Base-by-base conservation (phyloP, 2,329 filamentous ascomycete species). In the Hymenoscyphus linearis region DNA sequence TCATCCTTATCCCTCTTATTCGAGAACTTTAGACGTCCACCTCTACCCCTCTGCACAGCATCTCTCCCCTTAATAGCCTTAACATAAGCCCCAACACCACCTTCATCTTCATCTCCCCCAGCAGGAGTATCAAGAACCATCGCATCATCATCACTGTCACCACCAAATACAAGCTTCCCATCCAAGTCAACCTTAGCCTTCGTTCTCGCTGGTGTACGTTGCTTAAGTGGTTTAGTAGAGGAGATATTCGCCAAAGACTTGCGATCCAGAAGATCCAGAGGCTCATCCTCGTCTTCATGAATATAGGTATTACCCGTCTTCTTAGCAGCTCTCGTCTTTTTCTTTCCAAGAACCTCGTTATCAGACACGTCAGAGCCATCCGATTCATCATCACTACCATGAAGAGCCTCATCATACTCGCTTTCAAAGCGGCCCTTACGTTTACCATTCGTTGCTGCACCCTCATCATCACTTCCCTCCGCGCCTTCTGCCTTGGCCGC, bases 371-470 rank as follows among this genome's bases (percentile, higher is more conserved):
- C 86, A 1, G 81, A 85, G 6, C 80, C 84, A 35, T 86, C 85
- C 4, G 84, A 86, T 50, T 77, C 78, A 1, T 75, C 74, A 57
- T 79, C 79, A 13, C 79, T 73, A 18, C 70, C 72, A 73, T 97
- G 96, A 36, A 99, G 85, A n/a, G 93, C 93, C 75, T 96, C 89
- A 74, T 98, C 93, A 74, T 95, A 97, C 71, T 96, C 93, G 76
- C 90, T 96, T 75, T 93, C 91, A 73, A 96, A 96, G 62, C 86
- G 85, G 70, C 83, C 78, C 72, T 82, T 82, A 60, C 77, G 74
- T 67, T 77, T 77, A 68, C 69, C 77, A 22, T 76, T 79, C 68
- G 77, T 78, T 12, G 80, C 1, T 0, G 16, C 52, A 7, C 80
- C 82, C 2, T 83, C 81, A 5, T 80, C 83, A 6, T 81, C 85